Evolutionary conservation across 2,329 filamentous ascomycete genomes (phyloP).

Genomic region (Colletotrichum sp.): DNA sequence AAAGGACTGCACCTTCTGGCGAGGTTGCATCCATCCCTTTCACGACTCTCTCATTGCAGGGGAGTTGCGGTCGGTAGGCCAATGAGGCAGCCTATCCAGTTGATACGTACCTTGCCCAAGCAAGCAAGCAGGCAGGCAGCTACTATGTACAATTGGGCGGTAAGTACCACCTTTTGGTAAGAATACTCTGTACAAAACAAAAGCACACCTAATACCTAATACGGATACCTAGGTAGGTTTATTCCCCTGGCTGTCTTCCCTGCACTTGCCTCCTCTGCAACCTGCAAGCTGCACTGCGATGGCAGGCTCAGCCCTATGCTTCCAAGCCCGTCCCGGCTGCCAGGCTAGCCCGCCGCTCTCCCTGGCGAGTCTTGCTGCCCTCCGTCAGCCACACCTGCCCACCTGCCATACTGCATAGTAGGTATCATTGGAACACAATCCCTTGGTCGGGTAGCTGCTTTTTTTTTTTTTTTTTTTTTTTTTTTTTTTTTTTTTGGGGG

Average conservation of each 20-base stretch:
- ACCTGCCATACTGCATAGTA: too few species aligned
- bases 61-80: background rate
- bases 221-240: too few species aligned
- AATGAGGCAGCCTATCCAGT: background rate
- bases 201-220: too few species aligned
- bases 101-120: background rate
- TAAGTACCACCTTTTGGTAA: too few species aligned
- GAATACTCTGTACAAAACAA: too few species aligned
- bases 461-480: background rate
- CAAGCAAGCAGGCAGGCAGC: background rate
- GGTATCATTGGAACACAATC: background rate
- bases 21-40: background rate
- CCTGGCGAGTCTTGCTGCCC: background rate
- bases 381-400: background rate
- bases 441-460: background rate
- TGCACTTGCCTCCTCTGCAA: background rate
- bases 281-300: background rate
- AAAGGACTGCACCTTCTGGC: background rate
- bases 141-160: background rate
- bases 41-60: background rate
- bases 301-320: constrained; percentile 19
- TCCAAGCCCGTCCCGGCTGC: background rate
- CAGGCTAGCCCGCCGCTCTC: background rate
- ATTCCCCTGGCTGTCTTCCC: background rate
- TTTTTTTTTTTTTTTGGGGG: too few species aligned